These are phyloP conservation scores for Nicotiana rustica DNA, from an alignment of 305 asterid species.

Conservation along the genomic window DNA sequence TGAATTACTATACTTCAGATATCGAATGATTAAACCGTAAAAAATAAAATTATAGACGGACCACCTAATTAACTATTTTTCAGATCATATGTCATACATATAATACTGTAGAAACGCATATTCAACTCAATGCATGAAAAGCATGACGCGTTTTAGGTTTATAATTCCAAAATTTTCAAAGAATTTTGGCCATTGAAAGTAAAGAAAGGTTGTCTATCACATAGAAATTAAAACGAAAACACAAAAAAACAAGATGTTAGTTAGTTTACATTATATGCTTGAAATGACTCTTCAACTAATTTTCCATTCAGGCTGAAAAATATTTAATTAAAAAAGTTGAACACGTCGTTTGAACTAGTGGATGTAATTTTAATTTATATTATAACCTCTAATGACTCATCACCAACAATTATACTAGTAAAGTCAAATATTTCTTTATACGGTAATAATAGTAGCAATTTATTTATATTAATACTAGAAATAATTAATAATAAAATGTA, in stretches of 20 bases:
- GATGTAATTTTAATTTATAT: conserved; percentile 25
- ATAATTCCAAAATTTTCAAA: not conserved
- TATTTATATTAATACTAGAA: not conserved
- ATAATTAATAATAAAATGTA: no score
- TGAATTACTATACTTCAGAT: not conserved
- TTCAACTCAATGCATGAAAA: conserved; percentile 4
- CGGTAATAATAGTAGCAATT: not conserved
- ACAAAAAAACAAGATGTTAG: not conserved
- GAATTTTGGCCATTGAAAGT: conserved; percentile 30
- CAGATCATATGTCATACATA: not conserved
- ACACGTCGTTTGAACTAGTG: conserved; percentile 31
- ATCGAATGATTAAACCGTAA: not conserved
- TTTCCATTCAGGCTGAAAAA: not conserved
- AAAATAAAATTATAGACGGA: not conserved
- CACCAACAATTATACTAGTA: conserved; percentile 24
- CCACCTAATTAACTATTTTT: not conserved
- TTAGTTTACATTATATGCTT: conserved; percentile 24
- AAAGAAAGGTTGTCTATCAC: conserved; percentile 27
- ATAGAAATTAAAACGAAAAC: not conserved
- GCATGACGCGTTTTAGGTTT: conserved; percentile 27
- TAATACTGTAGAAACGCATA: not conserved
- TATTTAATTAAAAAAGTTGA: conserved; percentile 1
- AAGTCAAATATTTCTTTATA: not conserved
- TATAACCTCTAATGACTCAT: conserved; percentile 15
- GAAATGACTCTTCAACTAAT: conserved; percentile 38